Base-by-base conservation (phyloP, 1,284 basidiomycete genomes). In the Ceratobasidium sp. region DNA sequence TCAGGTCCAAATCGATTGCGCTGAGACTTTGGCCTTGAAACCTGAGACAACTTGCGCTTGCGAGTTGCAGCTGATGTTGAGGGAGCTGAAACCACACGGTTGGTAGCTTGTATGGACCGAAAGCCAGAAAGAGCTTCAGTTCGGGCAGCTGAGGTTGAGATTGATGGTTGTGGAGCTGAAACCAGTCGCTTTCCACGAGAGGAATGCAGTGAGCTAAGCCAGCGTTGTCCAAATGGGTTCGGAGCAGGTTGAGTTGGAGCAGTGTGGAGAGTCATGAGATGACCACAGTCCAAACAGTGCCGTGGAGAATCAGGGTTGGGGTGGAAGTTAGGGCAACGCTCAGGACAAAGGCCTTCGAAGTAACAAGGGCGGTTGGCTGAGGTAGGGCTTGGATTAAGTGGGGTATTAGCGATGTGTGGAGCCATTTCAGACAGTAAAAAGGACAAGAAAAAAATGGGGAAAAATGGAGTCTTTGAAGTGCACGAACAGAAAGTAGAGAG, bases 11-110 rank as follows among this genome's bases (percentile, higher is more conserved):
- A 51, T 13, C 49, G 56, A 6, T 25, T 32, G 7, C 56, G 32
- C 56, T 57, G n/a, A 19, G 22, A 19, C 25, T 57, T 57, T 29
- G 43, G 43, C 43, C 43, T 44, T 29, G 17, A 56, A 56, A n/a
- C 52, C n/a, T 56, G 52, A 19, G 25, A 32, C 56, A 57, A 29
- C 56, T 25, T 57, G 22, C 56, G 9, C 56, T 57, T 57, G 56
- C 56, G 0, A 11, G 9, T 29, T 15, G 52, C 56, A 6, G 25
- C 7, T 32, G n/a, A 19, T 19, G 29, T 7, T 22, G 29, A 2
- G 29, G 19, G 56, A 32, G 25, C 9, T 13, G 19, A 52, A 13
- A 57, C 56, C 25, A 25, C 22, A 29, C 17, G 22, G 7, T n/a
- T 13, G 11, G 25, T 15, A 19, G 25, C 8, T 8, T 32, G 8